These are phyloP conservation scores for Spizellomyces sp. DNA, from an alignment of 192 early-diverging fungal genomes.

Conservation along the genomic window DNA sequence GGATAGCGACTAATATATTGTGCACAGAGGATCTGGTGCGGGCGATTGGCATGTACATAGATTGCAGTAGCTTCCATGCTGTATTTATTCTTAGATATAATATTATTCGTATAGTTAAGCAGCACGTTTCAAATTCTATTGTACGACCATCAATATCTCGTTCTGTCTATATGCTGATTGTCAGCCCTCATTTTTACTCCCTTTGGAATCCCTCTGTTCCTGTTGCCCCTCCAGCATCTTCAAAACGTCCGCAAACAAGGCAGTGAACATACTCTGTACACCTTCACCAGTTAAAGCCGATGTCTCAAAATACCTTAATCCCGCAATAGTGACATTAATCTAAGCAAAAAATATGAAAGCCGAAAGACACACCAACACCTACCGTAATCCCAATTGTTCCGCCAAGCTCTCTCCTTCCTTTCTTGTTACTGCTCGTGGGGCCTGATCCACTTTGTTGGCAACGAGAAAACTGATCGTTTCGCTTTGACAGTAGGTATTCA, in stretches of 20 bases:
- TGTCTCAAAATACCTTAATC: conserved; percentile 55
- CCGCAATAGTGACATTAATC: neutral
- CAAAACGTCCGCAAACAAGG: neutral
- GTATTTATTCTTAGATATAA: too few relatives aligned
- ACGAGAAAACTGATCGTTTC: conserved; percentile 46
- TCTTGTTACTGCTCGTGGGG: neutral
- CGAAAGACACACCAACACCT: neutral
- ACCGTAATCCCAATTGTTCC: conserved; percentile 10
- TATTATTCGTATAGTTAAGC: too few relatives aligned
- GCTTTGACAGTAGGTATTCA: conserved; percentile 38
- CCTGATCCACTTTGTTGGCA: conserved; percentile 48
- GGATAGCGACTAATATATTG: too few relatives aligned
- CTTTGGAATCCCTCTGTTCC: neutral
- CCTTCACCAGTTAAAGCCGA: conserved; percentile 48
- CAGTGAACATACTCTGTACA: conserved; percentile 42
- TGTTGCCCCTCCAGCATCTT: neutral
- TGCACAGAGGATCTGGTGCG: too few relatives aligned
- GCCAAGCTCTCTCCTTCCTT: conserved; percentile 1
- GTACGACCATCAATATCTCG: too few relatives aligned
- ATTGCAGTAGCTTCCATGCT: too few relatives aligned
- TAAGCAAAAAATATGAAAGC: conserved; percentile 1
- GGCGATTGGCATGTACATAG: too few relatives aligned
- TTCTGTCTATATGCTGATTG: too few relatives aligned
- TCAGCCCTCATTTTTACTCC: too few relatives aligned
- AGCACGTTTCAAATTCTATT: too few relatives aligned